These are phyloP conservation scores for Zygoascus biomembranicola DNA, from an alignment of 805 yeast genomes.

Conservation along the genomic window DNA sequence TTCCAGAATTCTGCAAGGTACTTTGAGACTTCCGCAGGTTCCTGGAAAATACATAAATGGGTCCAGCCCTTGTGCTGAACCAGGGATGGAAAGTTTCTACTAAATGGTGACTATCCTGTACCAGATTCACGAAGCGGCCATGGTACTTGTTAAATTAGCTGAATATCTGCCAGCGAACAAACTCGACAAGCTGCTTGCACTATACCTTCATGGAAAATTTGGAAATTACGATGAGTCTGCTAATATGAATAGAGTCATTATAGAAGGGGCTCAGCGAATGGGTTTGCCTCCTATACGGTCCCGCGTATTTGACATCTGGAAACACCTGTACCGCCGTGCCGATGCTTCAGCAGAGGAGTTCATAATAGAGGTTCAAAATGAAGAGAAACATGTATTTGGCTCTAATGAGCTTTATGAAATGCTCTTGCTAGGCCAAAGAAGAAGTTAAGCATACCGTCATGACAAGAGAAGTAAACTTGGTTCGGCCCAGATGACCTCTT, in stretches of 20 bases:
- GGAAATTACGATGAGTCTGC: constrained; percentile 8
- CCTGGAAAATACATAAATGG: not conserved
- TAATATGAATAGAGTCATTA: not conserved
- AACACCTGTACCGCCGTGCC: constrained; percentile 5
- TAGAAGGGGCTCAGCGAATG: constrained; percentile 1
- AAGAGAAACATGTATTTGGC: constrained; percentile 8
- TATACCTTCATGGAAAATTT: constrained; percentile 9
- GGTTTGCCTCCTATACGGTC: constrained; percentile 5
- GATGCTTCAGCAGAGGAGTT: constrained; percentile 7
- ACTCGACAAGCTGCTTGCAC: constrained; percentile 5
- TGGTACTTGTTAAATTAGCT: constrained; percentile 3
- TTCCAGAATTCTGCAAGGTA: not conserved
- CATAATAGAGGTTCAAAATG: constrained; percentile 5
- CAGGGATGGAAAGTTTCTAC: not conserved
- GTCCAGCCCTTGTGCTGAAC: not conserved
- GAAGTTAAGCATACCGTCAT: not conserved
- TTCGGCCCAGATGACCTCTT: no score
- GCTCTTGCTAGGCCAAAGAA: constrained; percentile 1
- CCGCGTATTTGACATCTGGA: constrained; percentile 5
- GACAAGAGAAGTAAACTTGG: no score
- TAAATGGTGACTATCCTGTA: constrained; percentile 1
- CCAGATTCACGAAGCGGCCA: constrained; percentile 5
- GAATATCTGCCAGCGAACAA: not conserved
- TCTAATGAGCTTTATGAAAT: constrained; percentile 7
- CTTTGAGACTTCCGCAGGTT: not conserved